Conservation (phyloP, 176 grass and related monocot genomes). For the Raddia guianensis region DNA sequence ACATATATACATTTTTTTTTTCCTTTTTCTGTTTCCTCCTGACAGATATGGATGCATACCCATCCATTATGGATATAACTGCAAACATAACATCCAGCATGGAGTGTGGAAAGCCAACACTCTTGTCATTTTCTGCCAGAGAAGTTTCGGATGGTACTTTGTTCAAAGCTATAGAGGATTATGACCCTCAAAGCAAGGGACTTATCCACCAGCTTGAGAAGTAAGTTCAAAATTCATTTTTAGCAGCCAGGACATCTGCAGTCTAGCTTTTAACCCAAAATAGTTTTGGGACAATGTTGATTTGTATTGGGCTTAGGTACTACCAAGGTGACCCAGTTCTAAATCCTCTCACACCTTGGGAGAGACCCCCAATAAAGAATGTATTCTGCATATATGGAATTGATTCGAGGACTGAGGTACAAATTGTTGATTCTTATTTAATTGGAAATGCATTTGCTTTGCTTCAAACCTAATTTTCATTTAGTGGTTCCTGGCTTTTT, state of each 20-base stretch:
- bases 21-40: slow-evolving; percentile 30
- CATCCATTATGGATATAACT: slow-evolving; percentile 66
- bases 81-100: slow-evolving; percentile 58
- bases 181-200: slow-evolving; percentile 75
- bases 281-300: slow-evolving; percentile 26
- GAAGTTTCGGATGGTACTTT: slow-evolving; percentile 96
- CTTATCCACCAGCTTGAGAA: slow-evolving; percentile 84
- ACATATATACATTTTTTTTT: background rate
- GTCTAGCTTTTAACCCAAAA: slow-evolving; percentile 26
- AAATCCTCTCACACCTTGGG: slow-evolving; percentile 93
- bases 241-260: no score
- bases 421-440: slow-evolving; percentile 14
- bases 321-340: slow-evolving; percentile 93
- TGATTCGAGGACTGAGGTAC: slow-evolving; percentile 94
- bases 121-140: slow-evolving; percentile 89
- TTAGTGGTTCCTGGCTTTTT: slow-evolving; percentile 24
- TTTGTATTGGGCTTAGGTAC: slow-evolving; percentile 59
- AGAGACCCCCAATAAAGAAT: slow-evolving; percentile 96
- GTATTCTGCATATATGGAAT: slow-evolving; percentile 96
- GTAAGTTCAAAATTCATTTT: slow-evolving; percentile 49
- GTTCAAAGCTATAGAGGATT: slow-evolving; percentile 89
- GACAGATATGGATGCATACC: slow-evolving; percentile 66
- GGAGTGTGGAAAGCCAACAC: slow-evolving; percentile 81
- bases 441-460: slow-evolving; percentile 7
- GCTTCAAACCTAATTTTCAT: slow-evolving; percentile 12